Conservation (phyloP, 2,329 filamentous ascomycete species). For the Cytospora mali region DNA sequence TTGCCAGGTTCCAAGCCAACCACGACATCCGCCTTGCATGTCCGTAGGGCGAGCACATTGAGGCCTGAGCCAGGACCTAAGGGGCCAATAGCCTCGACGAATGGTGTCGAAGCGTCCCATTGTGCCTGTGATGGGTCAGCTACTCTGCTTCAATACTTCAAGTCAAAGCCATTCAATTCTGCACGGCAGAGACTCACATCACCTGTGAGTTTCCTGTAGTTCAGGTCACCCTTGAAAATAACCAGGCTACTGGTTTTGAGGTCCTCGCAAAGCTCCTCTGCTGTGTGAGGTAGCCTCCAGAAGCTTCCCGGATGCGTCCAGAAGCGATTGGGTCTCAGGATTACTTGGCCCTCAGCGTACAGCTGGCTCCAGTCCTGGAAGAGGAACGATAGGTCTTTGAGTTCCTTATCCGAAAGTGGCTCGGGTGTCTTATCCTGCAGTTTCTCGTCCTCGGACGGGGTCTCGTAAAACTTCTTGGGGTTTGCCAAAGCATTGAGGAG, state of each 20-base stretch:
- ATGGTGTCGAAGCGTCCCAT: constrained; percentile 89
- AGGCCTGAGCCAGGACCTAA: constrained; percentile 80
- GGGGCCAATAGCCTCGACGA: constrained; percentile 81
- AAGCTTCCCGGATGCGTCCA: constrained; percentile 89
- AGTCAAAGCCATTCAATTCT: neutral
- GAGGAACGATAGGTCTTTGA: constrained; percentile 69
- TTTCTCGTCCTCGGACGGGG: constrained; percentile 68
- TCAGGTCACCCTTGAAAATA: constrained; percentile 96
- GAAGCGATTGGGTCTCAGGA: constrained; percentile 82
- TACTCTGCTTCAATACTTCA: neutral
- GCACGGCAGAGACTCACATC: constrained; percentile 66
- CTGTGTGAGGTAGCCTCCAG: constrained; percentile 78
- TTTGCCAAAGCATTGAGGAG: constrained; percentile 78
- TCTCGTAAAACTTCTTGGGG: constrained; percentile 78
- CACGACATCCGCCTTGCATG: constrained; percentile 95
- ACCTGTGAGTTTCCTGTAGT: constrained; percentile 89
- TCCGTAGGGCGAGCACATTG: constrained; percentile 83
- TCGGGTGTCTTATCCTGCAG: constrained; percentile 58
- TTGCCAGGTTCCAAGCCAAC: constrained; percentile 81
- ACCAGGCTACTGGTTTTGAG: constrained; percentile 83
- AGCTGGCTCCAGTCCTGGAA: constrained; percentile 80
- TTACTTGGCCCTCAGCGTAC: constrained; percentile 81
- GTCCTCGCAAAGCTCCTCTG: constrained; percentile 71
- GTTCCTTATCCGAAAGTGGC: constrained; percentile 69
- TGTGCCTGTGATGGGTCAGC: constrained; percentile 52